phyloP scores from a whole-genome alignment of 371 early-diverging fungal species.

The Sporodiniella umbellata region DNA sequence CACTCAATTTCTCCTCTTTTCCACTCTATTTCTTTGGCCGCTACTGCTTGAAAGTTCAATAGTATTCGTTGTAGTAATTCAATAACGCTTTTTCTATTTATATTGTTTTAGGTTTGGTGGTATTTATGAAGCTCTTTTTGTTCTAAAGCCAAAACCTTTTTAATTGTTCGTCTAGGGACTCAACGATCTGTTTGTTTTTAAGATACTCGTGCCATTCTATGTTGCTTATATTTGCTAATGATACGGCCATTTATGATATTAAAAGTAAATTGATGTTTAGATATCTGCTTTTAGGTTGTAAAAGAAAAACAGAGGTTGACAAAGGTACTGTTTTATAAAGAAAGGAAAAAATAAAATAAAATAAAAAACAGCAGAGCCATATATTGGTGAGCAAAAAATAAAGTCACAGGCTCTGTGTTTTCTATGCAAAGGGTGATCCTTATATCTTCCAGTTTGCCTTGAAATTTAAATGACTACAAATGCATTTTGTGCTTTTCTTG shows the following conservation, averaged over 20 bases:
- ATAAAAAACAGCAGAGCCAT: too few relatives aligned
- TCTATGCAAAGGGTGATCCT: too few relatives aligned
- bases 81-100: slow-evolving; percentile 5
- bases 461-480: too few relatives aligned
- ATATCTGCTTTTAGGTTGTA: too few relatives aligned
- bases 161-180: slow-evolving; percentile 7
- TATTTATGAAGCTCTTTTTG: too few relatives aligned
- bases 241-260: background rate
- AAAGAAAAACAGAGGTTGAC: background rate
- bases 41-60: background rate
- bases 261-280: background rate
- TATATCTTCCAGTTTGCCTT: too few relatives aligned
- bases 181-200: background rate
- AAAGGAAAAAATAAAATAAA: background rate
- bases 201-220: slow-evolving; percentile 9
- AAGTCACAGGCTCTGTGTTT: too few relatives aligned
- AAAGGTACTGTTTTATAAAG: background rate
- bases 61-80: background rate
- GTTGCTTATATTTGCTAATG: background rate
- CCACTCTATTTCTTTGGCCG: background rate
- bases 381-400: too few relatives aligned
- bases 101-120: background rate
- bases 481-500: too few relatives aligned
- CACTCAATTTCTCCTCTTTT: slow-evolving; percentile 10
- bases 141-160: too few relatives aligned